phyloP scores from a whole-genome alignment of 768 basidiomycete genomes.

The Suillus variegatus region DNA sequence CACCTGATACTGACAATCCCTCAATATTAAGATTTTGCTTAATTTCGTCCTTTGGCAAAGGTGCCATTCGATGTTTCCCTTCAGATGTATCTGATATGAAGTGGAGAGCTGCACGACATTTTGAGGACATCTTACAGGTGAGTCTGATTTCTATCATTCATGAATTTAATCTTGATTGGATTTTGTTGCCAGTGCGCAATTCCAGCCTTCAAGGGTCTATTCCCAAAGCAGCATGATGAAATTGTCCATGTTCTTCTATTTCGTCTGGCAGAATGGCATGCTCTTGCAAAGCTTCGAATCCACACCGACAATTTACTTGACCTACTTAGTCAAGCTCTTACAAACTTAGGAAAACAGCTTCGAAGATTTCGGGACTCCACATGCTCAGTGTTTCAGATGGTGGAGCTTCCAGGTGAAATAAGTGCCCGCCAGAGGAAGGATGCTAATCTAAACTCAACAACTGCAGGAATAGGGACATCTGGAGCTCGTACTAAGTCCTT shows the following conservation, averaged over 20 bases:
- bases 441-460: neutral
- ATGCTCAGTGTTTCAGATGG: constrained; percentile 12
- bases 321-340: neutral
- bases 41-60: constrained; percentile 19
- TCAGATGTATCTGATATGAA: constrained; percentile 40
- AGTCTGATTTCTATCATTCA: neutral
- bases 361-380: neutral
- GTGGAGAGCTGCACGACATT: constrained; percentile 22
- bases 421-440: constrained; percentile 13
- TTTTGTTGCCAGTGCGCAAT: constrained; percentile 31
- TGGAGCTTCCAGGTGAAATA: constrained; percentile 21
- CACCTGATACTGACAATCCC: neutral
- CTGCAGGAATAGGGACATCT: neutral
- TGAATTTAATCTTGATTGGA: neutral
- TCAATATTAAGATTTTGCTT: constrained; percentile 11
- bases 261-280: constrained; percentile 19
- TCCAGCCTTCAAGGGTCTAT: constrained; percentile 41
- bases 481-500: constrained; percentile 6
- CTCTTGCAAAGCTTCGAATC: constrained; percentile 8
- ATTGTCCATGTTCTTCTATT: constrained; percentile 25
- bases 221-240: constrained; percentile 26
- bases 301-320: constrained; percentile 4
- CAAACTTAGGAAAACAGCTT: neutral
- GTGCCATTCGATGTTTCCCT: constrained; percentile 38
- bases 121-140: constrained; percentile 19